Conservation (phyloP, 177 flowering plant species). For the Vitis hybrid region DNA sequence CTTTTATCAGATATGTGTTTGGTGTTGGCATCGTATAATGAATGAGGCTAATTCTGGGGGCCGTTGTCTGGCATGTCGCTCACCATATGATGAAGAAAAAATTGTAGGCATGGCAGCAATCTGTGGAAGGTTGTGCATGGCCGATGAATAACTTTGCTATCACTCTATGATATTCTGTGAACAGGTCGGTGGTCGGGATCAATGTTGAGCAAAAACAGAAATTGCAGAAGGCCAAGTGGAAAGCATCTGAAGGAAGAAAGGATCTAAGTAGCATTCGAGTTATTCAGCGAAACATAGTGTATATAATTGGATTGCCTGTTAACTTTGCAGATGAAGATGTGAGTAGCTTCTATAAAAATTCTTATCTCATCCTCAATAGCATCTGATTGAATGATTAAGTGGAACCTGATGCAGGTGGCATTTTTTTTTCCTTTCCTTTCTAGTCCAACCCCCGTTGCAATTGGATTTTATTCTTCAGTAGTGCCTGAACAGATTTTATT, state of each 20-base stretch:
- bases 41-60: conserved; percentile 23
- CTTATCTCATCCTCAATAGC: no score
- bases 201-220: conserved; percentile 24
- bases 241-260: conserved; percentile 22
- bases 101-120: conserved; percentile 35
- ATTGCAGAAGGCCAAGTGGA: conserved; percentile 23
- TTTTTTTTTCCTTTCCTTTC: no score
- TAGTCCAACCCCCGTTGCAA: no score
- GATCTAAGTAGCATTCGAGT: conserved; percentile 25
- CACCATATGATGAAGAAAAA: conserved; percentile 38
- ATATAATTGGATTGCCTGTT: conserved; percentile 30
- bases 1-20: conserved; percentile 19
- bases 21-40: conserved; percentile 43
- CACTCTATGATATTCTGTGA: neutral
- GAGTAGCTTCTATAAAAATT: no score
- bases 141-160: neutral
- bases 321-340: no score
- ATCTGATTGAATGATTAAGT: no score
- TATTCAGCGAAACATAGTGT: conserved; percentile 28
- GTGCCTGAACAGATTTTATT: no score
- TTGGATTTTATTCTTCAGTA: no score
- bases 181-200: conserved; percentile 27
- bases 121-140: conserved; percentile 26
- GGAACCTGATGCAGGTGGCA: no score
- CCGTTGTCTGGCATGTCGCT: conserved; percentile 37